phyloP scores from a whole-genome alignment of 2,329 filamentous ascomycete genomes.

The Pseudogymnoascus sp. region DNA sequence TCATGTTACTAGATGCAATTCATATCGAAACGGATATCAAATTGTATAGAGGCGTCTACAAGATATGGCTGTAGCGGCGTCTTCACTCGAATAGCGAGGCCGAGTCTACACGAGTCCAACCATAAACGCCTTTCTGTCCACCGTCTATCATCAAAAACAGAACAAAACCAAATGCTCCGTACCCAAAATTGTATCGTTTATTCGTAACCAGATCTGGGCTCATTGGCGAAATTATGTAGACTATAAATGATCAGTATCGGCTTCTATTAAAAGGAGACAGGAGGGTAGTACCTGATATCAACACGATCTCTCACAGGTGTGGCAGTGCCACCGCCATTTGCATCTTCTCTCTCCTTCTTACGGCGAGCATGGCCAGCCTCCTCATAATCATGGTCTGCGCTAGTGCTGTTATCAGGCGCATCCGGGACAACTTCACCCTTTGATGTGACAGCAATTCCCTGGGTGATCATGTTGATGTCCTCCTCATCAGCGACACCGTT shows the following conservation, averaged over 20 bases:
- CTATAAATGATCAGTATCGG: conserved; percentile 13
- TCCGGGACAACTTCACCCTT: conserved; percentile 49
- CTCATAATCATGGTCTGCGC: conserved; percentile 13
- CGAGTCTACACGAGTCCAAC: conserved; percentile 1
- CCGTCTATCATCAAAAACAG: conserved; percentile 8
- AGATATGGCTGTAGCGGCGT: conserved; percentile 3
- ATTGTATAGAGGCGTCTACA: conserved; percentile 5
- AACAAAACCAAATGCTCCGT: conserved; percentile 3
- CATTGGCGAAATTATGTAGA: conserved; percentile 25
- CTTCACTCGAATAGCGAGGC: conserved; percentile 7
- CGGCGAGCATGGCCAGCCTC: conserved; percentile 16
- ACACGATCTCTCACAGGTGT: conserved; percentile 27
- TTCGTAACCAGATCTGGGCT: conserved; percentile 22
- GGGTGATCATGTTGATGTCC: conserved; percentile 54
- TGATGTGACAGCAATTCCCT: conserved; percentile 47
- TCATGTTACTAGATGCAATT: not conserved
- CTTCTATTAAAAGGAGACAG: not conserved
- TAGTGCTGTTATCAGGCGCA: conserved; percentile 10
- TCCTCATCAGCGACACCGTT: conserved; percentile 51
- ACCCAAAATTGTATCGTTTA: conserved; percentile 12
- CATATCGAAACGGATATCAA: conserved; percentile 1
- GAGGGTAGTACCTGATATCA: conserved; percentile 26
- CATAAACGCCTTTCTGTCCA: conserved; percentile 5
- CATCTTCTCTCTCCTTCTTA: conserved; percentile 21
- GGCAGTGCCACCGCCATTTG: conserved; percentile 11